Conservation (phyloP, 2,329 filamentous ascomycete genomes). For the Beauveria rudraprayagi region DNA sequence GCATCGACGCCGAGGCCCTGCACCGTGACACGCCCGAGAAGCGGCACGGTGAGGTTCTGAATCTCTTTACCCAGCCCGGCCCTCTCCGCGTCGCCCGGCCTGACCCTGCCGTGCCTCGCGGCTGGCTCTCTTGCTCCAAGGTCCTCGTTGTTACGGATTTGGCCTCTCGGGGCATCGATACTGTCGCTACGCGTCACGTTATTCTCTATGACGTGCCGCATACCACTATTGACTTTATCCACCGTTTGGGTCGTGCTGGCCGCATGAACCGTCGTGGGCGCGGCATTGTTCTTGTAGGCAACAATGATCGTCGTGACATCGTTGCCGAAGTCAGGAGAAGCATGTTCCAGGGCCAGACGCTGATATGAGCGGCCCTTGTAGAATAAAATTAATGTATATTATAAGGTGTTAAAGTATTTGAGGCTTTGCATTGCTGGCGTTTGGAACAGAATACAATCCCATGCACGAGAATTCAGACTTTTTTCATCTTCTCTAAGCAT, state of each 20-base stretch:
- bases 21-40: conserved; percentile 76
- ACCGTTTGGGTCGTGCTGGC: conserved; percentile 83
- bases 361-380: conserved; percentile 45
- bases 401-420: background rate
- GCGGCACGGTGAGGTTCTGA: conserved; percentile 68
- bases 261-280: conserved; percentile 86
- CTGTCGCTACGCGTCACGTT: conserved; percentile 80
- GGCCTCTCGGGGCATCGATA: conserved; percentile 89
- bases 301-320: conserved; percentile 80
- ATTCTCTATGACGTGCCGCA: conserved; percentile 97
- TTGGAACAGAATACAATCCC: background rate
- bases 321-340: conserved; percentile 86
- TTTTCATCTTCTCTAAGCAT: background rate
- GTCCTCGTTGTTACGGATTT: conserved; percentile 93
- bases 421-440: background rate
- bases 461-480: background rate
- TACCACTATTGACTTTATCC: conserved; percentile 96
- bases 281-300: conserved; percentile 84
- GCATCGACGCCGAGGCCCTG: conserved; percentile 79
- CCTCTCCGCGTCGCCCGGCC: conserved; percentile 27
- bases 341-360: conserved; percentile 73
- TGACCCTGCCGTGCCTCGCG: conserved; percentile 25
- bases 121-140: conserved; percentile 66
- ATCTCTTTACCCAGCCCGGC: conserved; percentile 57
- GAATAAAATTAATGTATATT: conserved; percentile 1